Percentiles rank a stretch among this genome's conserved stretches.
These are phyloP conservation scores for Lathyrus tuberosus DNA, from an alignment of 306 rosid species.

Conservation along the genomic window DNA sequence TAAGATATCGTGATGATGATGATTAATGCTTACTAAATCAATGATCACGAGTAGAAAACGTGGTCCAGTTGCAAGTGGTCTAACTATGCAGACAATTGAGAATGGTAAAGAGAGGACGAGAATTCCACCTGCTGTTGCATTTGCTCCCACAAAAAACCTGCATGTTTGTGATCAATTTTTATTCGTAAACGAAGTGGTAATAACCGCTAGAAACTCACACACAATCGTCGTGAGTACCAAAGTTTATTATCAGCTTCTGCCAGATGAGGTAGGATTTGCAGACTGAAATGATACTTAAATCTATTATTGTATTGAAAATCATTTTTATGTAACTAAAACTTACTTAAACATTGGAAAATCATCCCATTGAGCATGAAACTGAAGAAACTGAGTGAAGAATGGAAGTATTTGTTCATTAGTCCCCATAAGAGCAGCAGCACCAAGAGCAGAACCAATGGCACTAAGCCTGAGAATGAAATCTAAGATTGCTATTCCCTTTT, in stretches of 20 bases:
- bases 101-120: conserved; percentile 55
- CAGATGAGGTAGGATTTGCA: too few species aligned
- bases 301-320: too few species aligned
- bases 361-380: conserved; percentile 66
- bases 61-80: conserved; percentile 54
- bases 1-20: conserved; percentile 13
- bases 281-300: not conserved
- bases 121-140: conserved; percentile 49
- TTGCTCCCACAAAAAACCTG: conserved; percentile 63
- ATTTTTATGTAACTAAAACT: not conserved
- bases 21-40: conserved; percentile 53
- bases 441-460: conserved; percentile 53
- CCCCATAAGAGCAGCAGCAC: conserved; percentile 52
- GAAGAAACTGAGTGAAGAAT: conserved; percentile 75
- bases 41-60: conserved; percentile 53
- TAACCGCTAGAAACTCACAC: too few species aligned
- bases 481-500: conserved; percentile 51
- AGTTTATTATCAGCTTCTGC: too few species aligned
- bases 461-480: conserved; percentile 57
- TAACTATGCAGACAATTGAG: conserved; percentile 60
- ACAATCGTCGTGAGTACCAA: too few species aligned
- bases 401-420: conserved; percentile 58
- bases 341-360: conserved; percentile 63
- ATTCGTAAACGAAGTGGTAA: too few species aligned
- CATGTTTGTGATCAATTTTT: conserved; percentile 4